Percentiles rank a stretch among this genome's conserved stretches.
phyloP scores from a whole-genome alignment of 2,329 filamentous ascomycete genomes.

The Xylariaceae sp. region DNA sequence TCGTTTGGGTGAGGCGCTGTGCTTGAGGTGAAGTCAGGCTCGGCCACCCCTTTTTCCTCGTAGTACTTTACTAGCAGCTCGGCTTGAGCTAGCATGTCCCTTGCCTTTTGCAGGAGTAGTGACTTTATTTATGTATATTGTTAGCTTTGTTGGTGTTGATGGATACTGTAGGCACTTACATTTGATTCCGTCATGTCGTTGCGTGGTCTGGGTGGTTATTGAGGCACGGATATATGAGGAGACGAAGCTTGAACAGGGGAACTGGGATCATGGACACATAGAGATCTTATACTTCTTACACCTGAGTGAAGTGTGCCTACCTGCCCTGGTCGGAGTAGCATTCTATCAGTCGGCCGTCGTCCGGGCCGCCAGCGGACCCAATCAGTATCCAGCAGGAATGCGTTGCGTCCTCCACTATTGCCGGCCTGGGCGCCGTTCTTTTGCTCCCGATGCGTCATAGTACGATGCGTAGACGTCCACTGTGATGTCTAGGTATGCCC shows the following conservation, averaged over 20 bases:
- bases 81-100: constrained; percentile 7
- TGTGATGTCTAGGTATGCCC: too few relatives aligned
- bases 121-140: not conserved
- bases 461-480: too few relatives aligned
- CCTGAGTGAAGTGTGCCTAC: not conserved
- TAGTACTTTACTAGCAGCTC: constrained; percentile 13
- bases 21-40: constrained; percentile 5
- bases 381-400: too few relatives aligned
- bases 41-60: constrained; percentile 7
- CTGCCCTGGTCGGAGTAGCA: not conserved
- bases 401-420: too few relatives aligned
- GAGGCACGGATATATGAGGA: not conserved
- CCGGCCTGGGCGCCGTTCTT: too few relatives aligned
- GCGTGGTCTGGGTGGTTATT: not conserved
- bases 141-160: not conserved
- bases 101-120: constrained; percentile 8
- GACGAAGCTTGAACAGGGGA: not conserved
- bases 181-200: not conserved
- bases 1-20: constrained; percentile 5
- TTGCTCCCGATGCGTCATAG: too few relatives aligned
- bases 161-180: not conserved
- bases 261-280: not conserved
- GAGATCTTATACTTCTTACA: not conserved
- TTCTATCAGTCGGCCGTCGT: not conserved
- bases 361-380: too few relatives aligned